Conservation (phyloP, 2,329 filamentous ascomycete genomes). For the Stachybotrys echinatus region DNA sequence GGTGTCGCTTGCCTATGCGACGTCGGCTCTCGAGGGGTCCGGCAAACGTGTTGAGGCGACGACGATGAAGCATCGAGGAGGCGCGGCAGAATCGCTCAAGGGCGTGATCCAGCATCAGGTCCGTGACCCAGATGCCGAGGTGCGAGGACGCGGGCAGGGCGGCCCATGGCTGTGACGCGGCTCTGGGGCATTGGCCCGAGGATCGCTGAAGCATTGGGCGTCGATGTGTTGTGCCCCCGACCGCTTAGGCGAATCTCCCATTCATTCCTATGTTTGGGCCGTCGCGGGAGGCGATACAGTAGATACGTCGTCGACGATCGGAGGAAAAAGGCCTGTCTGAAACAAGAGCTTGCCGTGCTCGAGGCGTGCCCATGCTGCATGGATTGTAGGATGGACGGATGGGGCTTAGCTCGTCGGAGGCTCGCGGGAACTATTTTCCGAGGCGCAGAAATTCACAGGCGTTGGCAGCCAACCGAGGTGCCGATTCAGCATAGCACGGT, state of each 20-base stretch:
- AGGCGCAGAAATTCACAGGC: no score
- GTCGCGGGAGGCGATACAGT: no score
- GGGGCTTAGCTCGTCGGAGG: no score
- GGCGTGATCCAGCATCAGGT: slow-evolving; percentile 24
- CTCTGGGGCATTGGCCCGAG: slow-evolving; percentile 17
- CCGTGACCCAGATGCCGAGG: slow-evolving; percentile 24
- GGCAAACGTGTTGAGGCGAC: slow-evolving; percentile 36
- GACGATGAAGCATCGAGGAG: slow-evolving; percentile 9
- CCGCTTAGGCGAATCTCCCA: neutral
- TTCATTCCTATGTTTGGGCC: neutral
- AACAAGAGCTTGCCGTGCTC: neutral
- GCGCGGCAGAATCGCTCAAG: slow-evolving; percentile 22
- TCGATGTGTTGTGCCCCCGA: neutral
- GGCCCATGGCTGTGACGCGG: slow-evolving; percentile 11
- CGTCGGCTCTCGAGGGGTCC: slow-evolving; percentile 52
- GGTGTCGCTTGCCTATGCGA: slow-evolving; percentile 46
- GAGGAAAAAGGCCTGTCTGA: neutral
- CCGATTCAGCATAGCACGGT: neutral
- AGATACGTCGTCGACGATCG: neutral
- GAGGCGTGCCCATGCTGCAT: neutral
- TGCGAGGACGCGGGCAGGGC: no score
- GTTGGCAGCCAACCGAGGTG: no score
- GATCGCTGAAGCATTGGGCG: slow-evolving; percentile 24
- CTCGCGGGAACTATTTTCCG: no score
- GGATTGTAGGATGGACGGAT: no score